Percentiles rank a stretch among this genome's conserved stretches.
phyloP scores from a whole-genome alignment of 345 rosid genomes.

The Murraya paniculata region DNA sequence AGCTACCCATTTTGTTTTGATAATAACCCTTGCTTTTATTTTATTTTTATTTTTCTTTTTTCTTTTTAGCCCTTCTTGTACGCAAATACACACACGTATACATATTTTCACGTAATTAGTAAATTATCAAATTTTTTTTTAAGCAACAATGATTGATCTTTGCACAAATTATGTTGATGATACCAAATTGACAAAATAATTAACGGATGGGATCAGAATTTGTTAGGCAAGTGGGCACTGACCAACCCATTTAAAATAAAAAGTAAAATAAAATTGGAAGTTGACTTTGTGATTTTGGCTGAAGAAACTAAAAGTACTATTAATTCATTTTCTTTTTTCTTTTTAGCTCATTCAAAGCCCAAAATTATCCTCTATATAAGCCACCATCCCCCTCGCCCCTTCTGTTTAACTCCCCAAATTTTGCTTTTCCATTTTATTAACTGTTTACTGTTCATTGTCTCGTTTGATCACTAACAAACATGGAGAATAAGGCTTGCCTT shows the following conservation, averaged over 20 bases:
- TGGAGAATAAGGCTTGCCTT: conserved; percentile 21
- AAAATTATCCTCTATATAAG: conserved; percentile 20
- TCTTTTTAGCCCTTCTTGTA: too few relatives aligned
- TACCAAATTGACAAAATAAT: conserved; percentile 19
- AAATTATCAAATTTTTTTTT: too few relatives aligned
- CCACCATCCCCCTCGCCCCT: background rate
- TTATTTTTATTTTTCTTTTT: background rate
- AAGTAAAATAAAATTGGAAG: conserved; percentile 22
- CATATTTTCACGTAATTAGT: too few relatives aligned
- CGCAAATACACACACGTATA: too few relatives aligned
- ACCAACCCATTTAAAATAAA: conserved; percentile 15
- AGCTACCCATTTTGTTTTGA: background rate
- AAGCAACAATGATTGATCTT: too few relatives aligned
- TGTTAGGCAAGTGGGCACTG: conserved; percentile 39
- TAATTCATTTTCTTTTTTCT: background rate
- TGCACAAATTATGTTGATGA: conserved; percentile 12
- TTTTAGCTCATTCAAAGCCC: background rate
- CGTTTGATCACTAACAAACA: background rate
- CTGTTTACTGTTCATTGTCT: background rate
- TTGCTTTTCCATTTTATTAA: background rate
- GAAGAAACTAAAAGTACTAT: background rate
- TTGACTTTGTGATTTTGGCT: conserved; percentile 27
- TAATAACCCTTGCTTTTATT: background rate
- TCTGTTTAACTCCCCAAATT: conserved; percentile 11
- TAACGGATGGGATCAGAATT: conserved; percentile 3